Conservation (phyloP, 768 basidiomycete species). For the Termitomyces sp. region DNA sequence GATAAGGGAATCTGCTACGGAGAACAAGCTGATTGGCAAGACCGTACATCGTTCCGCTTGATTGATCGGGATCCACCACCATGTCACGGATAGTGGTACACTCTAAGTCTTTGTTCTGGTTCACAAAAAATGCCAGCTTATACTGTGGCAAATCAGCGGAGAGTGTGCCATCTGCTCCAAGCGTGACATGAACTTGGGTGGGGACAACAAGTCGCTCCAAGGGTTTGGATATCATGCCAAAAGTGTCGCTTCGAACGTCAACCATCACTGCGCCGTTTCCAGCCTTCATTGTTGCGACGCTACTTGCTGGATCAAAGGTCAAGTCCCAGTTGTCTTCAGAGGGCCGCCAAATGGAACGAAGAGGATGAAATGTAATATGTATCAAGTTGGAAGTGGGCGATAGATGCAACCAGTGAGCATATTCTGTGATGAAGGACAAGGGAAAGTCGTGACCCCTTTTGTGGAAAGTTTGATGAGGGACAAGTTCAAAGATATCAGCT, state of each 20-base stretch:
- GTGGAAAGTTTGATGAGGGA: not conserved
- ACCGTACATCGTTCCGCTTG: slow-evolving; percentile 3
- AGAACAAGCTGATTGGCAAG: not conserved
- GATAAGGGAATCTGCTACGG: not conserved
- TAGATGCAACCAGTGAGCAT: slow-evolving; percentile 33
- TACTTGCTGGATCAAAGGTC: slow-evolving; percentile 32
- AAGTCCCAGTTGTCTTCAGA: slow-evolving; percentile 7
- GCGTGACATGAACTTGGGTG: not conserved
- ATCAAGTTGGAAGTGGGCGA: slow-evolving; percentile 2
- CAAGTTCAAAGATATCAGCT: not conserved
- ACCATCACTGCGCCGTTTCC: not conserved
- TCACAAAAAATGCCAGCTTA: not conserved
- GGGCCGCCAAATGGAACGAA: slow-evolving; percentile 24
- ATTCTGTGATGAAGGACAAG: slow-evolving; percentile 22
- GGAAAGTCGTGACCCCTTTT: slow-evolving; percentile 28
- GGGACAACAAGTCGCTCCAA: not conserved
- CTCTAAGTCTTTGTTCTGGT: not conserved
- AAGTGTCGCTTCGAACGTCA: not conserved
- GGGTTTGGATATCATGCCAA: not conserved
- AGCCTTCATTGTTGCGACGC: not conserved
- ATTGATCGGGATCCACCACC: not conserved
- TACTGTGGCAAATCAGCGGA: not conserved
- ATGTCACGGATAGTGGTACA: not conserved
- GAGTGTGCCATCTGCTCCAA: not conserved
- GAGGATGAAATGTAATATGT: slow-evolving; percentile 30